Base-by-base conservation (phyloP, 192 early-diverging fungal genomes). In the Podila epicladia region DNA sequence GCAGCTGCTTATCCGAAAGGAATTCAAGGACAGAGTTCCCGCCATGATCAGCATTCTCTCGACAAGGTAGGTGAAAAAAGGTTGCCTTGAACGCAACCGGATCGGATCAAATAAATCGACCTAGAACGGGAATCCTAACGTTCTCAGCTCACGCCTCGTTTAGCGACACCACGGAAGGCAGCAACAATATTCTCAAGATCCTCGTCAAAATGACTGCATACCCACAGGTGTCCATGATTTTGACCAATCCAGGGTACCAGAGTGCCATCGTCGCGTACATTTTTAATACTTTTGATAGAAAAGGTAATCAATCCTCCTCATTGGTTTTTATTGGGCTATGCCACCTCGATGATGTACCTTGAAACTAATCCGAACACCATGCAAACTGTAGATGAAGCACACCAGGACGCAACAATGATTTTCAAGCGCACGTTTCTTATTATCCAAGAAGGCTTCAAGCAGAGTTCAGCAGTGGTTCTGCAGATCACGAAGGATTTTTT, bases 21-120 rank as follows among this genome's bases (percentile, higher is more conserved):
- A 80, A 49, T 73, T 80, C 60, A 73, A 73, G 33, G 77, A 80
- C 45, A 66, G 71, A 2, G 65, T 80, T 1, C 77, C 77, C 3
- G 41, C 71, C 0, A 72, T 80, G 77, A 50, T 80, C 19, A 50
- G 48, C 17, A 38, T 80, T 9, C 53, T 80, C 11, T 73, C 71
- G 9, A 37, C 77, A 33, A 78, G 58, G 75, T 78, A 69, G 0
- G 9, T 0, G 9, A 28, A 7, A 38, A 28, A 20, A 13, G 5
- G 45, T n/a, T 24, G 8, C 37, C 6, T 24, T 57, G 13, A 22
- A 51, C 19, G 20, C n/a, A 2, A 41, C 41, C 13, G 15, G 41
- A 45, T 45, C 41, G 41, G 41, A 45, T 45, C 15, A 15, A 45
- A 45, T 45, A 45, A 2, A 4, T 4, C 41, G 13, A 45, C 15